Percentiles rank a stretch among this genome's conserved stretches.
phyloP scores from a whole-genome alignment of 202 grass and related monocot species.

The Cymbopogon flexuosus region DNA sequence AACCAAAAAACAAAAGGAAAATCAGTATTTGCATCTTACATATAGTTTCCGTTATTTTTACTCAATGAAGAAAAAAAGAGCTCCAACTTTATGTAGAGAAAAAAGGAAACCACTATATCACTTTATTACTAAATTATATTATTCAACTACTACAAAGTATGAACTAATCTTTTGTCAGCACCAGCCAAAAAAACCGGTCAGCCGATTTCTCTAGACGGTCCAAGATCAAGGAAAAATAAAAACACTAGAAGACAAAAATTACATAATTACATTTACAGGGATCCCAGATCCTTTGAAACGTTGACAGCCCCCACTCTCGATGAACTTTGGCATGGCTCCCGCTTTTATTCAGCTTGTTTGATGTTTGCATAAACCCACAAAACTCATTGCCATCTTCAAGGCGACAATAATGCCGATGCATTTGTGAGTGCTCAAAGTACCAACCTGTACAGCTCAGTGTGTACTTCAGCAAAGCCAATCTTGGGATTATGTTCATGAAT shows the following conservation, averaged over 20 bases:
- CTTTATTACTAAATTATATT: not conserved
- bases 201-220: not conserved
- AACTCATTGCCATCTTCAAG: constrained; percentile 3
- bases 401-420: not conserved
- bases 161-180: not conserved
- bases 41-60: not conserved
- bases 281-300: not conserved
- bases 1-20: not conserved
- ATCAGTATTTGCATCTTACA: not conserved
- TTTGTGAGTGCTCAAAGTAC: not conserved
- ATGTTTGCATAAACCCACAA: not conserved
- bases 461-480: constrained; percentile 8
- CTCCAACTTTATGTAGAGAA: not conserved
- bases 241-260: not conserved
- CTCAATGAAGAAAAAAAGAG: not conserved
- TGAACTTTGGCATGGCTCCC: constrained; percentile 1
- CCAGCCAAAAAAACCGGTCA: not conserved
- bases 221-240: not conserved
- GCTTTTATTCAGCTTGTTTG: constrained; percentile 14
- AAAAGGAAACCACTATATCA: not conserved
- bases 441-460: not conserved
- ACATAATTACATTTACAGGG: not conserved
- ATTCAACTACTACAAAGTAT: not conserved
- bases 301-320: not conserved
- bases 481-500: constrained; percentile 1